Conservation (phyloP, 164 flowering plant species). For the Magnolia officinalis region DNA sequence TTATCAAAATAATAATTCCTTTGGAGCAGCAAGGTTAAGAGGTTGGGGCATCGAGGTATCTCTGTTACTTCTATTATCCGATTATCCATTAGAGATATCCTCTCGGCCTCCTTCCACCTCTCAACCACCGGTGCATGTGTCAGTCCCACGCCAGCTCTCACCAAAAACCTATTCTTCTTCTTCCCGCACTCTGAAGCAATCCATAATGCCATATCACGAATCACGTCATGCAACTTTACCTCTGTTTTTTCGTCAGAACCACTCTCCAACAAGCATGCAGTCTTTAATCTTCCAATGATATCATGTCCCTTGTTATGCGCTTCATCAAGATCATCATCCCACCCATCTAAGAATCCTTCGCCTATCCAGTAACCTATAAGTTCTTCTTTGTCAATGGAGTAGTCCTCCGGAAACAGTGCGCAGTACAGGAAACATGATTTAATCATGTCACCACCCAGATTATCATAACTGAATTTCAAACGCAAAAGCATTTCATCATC, state of each 20-base stretch:
- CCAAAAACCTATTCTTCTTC: too few relatives aligned
- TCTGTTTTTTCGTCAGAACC: background rate
- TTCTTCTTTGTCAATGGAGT: background rate
- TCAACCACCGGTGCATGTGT: too few relatives aligned
- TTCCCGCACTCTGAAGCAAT: too few relatives aligned
- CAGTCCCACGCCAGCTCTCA: too few relatives aligned
- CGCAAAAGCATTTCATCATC: background rate
- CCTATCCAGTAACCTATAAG: slow-evolving; percentile 15
- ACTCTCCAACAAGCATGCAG: slow-evolving; percentile 17
- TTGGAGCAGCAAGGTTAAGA: too few relatives aligned
- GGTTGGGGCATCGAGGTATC: too few relatives aligned
- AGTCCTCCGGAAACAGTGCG: slow-evolving; percentile 12
- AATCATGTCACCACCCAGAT: background rate
- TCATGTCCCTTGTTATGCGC: slow-evolving; percentile 18
- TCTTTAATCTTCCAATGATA: slow-evolving; percentile 16
- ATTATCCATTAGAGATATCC: too few relatives aligned
- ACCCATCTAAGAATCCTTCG: slow-evolving; percentile 22
- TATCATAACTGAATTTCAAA: slow-evolving; percentile 8
- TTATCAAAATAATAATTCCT: too few relatives aligned
- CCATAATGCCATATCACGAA: slow-evolving; percentile 29
- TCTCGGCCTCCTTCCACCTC: too few relatives aligned
- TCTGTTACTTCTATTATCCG: too few relatives aligned
- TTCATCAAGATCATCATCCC: slow-evolving; percentile 2
- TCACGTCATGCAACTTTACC: slow-evolving; percentile 37
- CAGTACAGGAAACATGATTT: slow-evolving; percentile 7